Percentiles rank a stretch among this genome's conserved stretches.
phyloP scores from a whole-genome alignment of 148 eudicot genomes.

The Cornus florida region DNA sequence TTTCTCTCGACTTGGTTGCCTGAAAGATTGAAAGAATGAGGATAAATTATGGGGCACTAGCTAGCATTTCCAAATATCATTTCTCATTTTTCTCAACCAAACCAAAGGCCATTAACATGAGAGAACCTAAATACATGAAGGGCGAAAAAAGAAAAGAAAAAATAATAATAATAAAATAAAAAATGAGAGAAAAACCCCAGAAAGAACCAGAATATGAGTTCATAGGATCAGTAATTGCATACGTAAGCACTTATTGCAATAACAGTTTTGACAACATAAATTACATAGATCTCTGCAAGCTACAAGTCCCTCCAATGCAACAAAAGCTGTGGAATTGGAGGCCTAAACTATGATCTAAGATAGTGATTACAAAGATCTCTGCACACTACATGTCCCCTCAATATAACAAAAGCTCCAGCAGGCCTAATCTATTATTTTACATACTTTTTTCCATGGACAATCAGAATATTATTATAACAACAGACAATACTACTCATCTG shows the following conservation, averaged over 20 bases:
- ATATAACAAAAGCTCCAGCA: not conserved
- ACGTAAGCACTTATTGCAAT: not conserved
- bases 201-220: no score
- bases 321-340: not conserved
- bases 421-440: slow-evolving; percentile 8
- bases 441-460: slow-evolving; percentile 7
- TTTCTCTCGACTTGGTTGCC: no score
- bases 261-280: slow-evolving; percentile 3
- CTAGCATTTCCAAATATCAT: no score
- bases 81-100: no score
- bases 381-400: not conserved
- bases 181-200: not conserved
- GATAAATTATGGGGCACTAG: no score
- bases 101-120: not conserved
- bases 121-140: not conserved
- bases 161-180: not conserved
- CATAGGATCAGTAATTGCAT: not conserved
- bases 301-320: slow-evolving; percentile 11
- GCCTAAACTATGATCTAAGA: slow-evolving; percentile 4
- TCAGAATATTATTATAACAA: slow-evolving; percentile 22
- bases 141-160: no score
- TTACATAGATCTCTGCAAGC: slow-evolving; percentile 5
- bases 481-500: slow-evolving; percentile 28
- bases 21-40: no score
- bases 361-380: not conserved